phyloP scores from a whole-genome alignment of 495 filamentous ascomycete species.

The Penicillium argentinense region DNA sequence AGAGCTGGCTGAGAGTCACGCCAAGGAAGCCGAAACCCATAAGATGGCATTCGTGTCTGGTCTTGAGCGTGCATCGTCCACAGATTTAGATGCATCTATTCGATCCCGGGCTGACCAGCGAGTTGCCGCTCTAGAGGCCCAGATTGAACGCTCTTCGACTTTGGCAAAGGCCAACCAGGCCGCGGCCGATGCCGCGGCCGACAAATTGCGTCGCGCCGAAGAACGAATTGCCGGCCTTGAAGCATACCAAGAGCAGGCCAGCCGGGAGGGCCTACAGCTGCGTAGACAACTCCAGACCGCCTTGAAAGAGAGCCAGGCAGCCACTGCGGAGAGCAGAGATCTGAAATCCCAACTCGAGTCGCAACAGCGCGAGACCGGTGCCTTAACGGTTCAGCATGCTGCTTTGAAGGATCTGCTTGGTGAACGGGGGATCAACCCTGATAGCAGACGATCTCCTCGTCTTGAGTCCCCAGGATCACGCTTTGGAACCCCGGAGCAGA shows the following conservation, averaged over 20 bases:
- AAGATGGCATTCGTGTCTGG: conserved; percentile 81
- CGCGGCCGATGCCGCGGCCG: conserved; percentile 83
- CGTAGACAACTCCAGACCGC: conserved; percentile 84
- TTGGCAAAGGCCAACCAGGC: conserved; percentile 83
- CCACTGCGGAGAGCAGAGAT: conserved; percentile 75
- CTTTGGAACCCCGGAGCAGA: conserved; percentile 75
- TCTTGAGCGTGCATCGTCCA: conserved; percentile 60
- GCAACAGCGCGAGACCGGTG: conserved; percentile 86
- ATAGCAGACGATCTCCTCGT: conserved; percentile 55
- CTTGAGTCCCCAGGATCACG: conserved; percentile 70
- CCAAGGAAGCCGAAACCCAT: conserved; percentile 83
- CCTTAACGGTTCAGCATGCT: conserved; percentile 83
- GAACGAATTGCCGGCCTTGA: conserved; percentile 95
- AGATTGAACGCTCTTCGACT: conserved; percentile 72
- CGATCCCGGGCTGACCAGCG: conserved; percentile 67
- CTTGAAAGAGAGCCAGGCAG: conserved; percentile 72
- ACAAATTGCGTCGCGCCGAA: conserved; percentile 88
- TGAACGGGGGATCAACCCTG: conserved; percentile 75
- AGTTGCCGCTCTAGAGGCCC: conserved; percentile 73
- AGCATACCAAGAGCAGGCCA: conserved; percentile 94
- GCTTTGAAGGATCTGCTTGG: conserved; percentile 89
- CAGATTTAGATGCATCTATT: conserved; percentile 47
- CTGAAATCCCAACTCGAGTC: conserved; percentile 74
- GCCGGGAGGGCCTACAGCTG: conserved; percentile 83
- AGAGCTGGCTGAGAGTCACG: conserved; percentile 84